These are phyloP conservation scores for Boletus coccyginus DNA, from an alignment of 768 basidiomycete genomes.

Conservation along the genomic window DNA sequence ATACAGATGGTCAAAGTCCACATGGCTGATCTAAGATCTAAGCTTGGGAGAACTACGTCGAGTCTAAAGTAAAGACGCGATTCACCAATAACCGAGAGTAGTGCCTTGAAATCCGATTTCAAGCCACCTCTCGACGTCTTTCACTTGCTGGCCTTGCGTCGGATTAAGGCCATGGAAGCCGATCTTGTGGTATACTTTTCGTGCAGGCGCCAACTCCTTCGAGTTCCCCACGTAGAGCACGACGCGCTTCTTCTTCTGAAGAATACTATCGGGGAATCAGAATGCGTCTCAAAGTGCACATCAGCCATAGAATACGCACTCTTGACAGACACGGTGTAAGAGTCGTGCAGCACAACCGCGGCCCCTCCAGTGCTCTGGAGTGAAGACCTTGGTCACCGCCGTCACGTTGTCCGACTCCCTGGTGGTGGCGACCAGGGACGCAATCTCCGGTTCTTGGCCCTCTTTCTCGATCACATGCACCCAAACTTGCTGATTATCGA, in stretches of 20 bases:
- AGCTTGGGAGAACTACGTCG: not conserved
- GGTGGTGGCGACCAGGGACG: slow-evolving; percentile 69
- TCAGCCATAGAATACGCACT: slow-evolving; percentile 37
- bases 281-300: not conserved
- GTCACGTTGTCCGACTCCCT: slow-evolving; percentile 54
- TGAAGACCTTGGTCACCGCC: slow-evolving; percentile 74
- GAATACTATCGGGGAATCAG: slow-evolving; percentile 25
- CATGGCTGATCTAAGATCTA: not conserved
- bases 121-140: slow-evolving; percentile 18
- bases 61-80: no score
- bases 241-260: slow-evolving; percentile 32
- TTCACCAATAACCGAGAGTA: slow-evolving; percentile 17
- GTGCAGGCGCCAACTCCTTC: slow-evolving; percentile 12
- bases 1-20: not conserved
- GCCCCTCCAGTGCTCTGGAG: slow-evolving; percentile 49
- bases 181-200: slow-evolving; percentile 20
- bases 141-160: slow-evolving; percentile 1
- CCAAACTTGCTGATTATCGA: slow-evolving; percentile 53
- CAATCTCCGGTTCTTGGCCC: slow-evolving; percentile 39
- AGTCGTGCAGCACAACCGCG: slow-evolving; percentile 61
- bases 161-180: slow-evolving; percentile 21
- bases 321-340: slow-evolving; percentile 52
- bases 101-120: slow-evolving; percentile 19
- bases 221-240: slow-evolving; percentile 62
- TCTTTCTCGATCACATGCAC: slow-evolving; percentile 44